Percentiles rank a stretch among this genome's conserved stretches.
phyloP scores from a whole-genome alignment of 176 grass and related monocot genomes.

The Miscanthus lutarioriparius region DNA sequence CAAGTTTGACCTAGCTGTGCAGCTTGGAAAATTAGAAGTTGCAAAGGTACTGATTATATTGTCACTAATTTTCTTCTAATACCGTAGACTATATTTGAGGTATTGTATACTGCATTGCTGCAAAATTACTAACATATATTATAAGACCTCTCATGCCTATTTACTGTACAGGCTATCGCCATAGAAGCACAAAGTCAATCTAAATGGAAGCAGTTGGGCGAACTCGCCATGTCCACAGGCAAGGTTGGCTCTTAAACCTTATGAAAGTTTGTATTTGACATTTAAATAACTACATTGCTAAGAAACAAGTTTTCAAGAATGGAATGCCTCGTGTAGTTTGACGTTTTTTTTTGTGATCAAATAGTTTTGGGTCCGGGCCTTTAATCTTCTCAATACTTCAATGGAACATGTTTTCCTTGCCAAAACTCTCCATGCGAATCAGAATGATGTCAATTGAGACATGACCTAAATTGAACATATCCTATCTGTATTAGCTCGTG shows the following conservation, averaged over 20 bases:
- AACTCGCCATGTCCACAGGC: conserved; percentile 85
- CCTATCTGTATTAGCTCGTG: neutral
- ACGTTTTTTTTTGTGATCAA: conserved; percentile 10
- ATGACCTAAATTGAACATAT: conserved; percentile 17
- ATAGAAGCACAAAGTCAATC: conserved; percentile 93
- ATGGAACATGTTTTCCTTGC: neutral
- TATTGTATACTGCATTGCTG: neutral
- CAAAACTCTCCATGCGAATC: neutral
- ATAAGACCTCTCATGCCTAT: conserved; percentile 9
- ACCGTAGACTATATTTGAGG: conserved; percentile 16
- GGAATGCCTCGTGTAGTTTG: neutral
- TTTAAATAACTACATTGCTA: conserved; percentile 2
- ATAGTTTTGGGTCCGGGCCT: conserved; percentile 4
- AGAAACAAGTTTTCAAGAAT: conserved; percentile 5
- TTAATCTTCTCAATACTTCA: conserved; percentile 15
- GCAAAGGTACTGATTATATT: conserved; percentile 70
- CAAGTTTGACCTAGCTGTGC: conserved; percentile 94
- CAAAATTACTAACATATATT: conserved; percentile 8
- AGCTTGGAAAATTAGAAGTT: conserved; percentile 87
- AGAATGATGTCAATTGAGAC: conserved; percentile 2
- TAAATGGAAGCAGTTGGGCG: conserved; percentile 98
- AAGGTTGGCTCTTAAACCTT: conserved; percentile 64
- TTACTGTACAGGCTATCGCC: conserved; percentile 69
- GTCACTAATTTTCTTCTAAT: neutral
- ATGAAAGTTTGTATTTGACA: neutral